Percentiles rank a stretch among this genome's conserved stretches.
phyloP scores from a whole-genome alignment of 257 asterid genomes.

The Solanum piurae region DNA sequence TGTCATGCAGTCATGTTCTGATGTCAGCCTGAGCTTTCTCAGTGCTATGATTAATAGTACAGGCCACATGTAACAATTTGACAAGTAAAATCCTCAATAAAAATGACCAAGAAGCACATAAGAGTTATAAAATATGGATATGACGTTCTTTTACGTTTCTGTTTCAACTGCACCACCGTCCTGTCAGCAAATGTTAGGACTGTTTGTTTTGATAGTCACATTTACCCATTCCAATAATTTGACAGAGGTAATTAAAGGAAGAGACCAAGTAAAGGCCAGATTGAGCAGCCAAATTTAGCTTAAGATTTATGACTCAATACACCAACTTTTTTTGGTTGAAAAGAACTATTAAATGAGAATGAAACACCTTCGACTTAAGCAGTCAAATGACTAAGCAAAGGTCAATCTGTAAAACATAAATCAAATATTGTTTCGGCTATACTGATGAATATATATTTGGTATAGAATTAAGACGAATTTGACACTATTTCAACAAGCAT shows the following conservation, averaged over 20 bases:
- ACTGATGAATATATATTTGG: background rate
- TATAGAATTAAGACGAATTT: background rate
- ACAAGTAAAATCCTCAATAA: background rate
- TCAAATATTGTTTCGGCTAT: background rate
- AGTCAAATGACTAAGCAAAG: background rate
- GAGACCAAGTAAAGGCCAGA: background rate
- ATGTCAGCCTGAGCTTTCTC: background rate
- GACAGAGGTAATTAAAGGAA: background rate
- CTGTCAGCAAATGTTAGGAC: background rate
- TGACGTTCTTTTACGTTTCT: background rate
- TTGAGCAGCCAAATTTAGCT: background rate
- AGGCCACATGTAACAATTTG: background rate
- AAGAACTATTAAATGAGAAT: background rate
- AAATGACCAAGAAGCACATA: background rate
- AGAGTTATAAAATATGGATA: background rate
- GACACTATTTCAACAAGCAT: background rate
- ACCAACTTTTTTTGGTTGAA: background rate
- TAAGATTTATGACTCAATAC: background rate
- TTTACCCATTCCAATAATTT: background rate
- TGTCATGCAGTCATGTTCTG: background rate
- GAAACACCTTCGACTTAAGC: background rate
- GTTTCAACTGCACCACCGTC: background rate
- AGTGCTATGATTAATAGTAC: background rate
- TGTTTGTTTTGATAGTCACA: background rate
- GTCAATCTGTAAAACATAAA: background rate